These are phyloP conservation scores for Candida boleticola DNA, from an alignment of 805 yeast genomes.

Conservation along the genomic window DNA sequence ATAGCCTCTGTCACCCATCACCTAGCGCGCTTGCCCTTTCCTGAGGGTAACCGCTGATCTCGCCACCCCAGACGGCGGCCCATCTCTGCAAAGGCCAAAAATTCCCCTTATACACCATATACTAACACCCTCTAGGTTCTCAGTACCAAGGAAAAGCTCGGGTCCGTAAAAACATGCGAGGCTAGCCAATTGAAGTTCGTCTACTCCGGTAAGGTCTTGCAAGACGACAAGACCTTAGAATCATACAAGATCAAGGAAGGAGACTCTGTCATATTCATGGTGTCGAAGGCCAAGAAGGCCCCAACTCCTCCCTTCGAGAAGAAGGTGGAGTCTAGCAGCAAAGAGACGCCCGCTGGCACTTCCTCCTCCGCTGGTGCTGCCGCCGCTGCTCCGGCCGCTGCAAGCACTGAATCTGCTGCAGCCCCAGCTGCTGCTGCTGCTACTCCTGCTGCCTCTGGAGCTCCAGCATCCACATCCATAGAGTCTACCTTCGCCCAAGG, in stretches of 20 bases:
- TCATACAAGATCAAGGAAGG: constrained; percentile 75
- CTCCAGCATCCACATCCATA: constrained; percentile 13
- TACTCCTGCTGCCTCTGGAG: constrained; percentile 8
- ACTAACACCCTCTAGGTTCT: constrained; percentile 38
- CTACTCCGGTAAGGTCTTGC: constrained; percentile 87
- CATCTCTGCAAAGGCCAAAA: background rate
- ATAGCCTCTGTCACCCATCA: no score
- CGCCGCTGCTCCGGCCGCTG: constrained; percentile 14
- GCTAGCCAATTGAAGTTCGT: constrained; percentile 80
- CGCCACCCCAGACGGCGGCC: background rate
- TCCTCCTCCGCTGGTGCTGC: constrained; percentile 23
- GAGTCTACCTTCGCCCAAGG: constrained; percentile 73
- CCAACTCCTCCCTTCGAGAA: constrained; percentile 13
- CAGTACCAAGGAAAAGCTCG: constrained; percentile 72
- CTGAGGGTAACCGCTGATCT: background rate
- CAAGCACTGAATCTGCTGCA: constrained; percentile 14
- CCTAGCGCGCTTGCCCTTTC: background rate
- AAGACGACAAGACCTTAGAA: constrained; percentile 73
- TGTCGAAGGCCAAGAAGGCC: constrained; percentile 46
- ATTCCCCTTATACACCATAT: background rate
- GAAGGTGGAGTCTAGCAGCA: constrained; percentile 11
- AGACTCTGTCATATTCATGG: constrained; percentile 91
- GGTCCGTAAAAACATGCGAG: constrained; percentile 64
- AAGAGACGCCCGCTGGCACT: constrained; percentile 16
- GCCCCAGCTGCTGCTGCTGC: constrained; percentile 14